Conservation (phyloP, 495 filamentous ascomycete genomes). For the Tuber indicum region DNA sequence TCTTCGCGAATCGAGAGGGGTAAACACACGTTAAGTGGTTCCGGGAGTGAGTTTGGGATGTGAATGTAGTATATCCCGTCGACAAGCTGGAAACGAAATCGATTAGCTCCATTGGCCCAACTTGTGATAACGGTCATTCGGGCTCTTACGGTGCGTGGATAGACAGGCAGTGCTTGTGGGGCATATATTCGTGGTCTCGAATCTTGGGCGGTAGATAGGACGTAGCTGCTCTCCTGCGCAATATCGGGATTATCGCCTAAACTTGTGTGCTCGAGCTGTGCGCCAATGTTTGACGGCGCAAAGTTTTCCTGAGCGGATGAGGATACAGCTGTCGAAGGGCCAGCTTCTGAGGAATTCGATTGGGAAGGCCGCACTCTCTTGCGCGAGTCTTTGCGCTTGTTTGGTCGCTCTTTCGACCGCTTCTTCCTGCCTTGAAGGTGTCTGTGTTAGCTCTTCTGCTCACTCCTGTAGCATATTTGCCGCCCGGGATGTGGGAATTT, state of each 20-base stretch:
- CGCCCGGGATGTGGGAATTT: neutral
- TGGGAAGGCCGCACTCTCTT: neutral
- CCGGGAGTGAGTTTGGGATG: constrained; percentile 26
- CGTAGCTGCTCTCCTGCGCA: constrained; percentile 7
- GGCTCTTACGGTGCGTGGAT: constrained; percentile 24
- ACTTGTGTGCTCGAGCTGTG: neutral
- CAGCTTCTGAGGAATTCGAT: neutral
- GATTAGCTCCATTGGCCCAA: constrained; percentile 5
- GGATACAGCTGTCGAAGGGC: constrained; percentile 10
- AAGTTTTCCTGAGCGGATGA: constrained; percentile 1
- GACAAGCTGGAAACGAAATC: constrained; percentile 19
- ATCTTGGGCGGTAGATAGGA: constrained; percentile 7
- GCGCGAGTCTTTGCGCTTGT: constrained; percentile 20
- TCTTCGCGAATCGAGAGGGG: neutral
- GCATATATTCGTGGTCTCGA: constrained; percentile 4
- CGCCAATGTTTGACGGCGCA: constrained; percentile 5
- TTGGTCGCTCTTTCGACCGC: constrained; percentile 35
- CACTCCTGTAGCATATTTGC: neutral
- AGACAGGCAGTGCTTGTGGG: neutral
- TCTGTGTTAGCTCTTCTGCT: constrained; percentile 13
- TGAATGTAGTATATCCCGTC: constrained; percentile 29
- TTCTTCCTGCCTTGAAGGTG: constrained; percentile 29
- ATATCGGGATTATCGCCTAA: neutral
- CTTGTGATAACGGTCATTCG: neutral
- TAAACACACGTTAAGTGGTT: constrained; percentile 30